phyloP scores from a whole-genome alignment of 495 filamentous ascomycete species.

The Hyaloscypha bicolor region DNA sequence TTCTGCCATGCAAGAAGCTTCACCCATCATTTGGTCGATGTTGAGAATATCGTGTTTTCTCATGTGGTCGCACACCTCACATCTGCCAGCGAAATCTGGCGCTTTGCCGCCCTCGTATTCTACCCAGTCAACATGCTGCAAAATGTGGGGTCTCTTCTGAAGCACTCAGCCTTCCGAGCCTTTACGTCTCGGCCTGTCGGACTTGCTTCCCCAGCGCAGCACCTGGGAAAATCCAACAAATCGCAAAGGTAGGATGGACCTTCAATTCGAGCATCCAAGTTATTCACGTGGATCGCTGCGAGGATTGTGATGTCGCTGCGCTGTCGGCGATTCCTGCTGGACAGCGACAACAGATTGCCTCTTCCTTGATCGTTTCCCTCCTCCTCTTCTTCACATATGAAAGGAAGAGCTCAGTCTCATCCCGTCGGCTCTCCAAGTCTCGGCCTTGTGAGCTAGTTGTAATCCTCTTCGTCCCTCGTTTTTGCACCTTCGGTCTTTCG shows the following conservation, averaged over 20 bases:
- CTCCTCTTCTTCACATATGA: not conserved
- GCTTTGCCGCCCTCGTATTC: not conserved
- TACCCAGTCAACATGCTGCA: not conserved
- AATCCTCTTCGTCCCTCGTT: not conserved
- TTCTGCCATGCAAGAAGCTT: not conserved
- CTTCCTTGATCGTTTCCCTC: not conserved
- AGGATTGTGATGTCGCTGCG: not conserved
- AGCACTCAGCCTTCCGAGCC: not conserved
- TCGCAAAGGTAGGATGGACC: not conserved
- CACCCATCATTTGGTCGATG: not conserved
- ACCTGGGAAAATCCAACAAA: not conserved
- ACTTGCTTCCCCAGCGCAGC: not conserved
- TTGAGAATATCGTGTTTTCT: not conserved
- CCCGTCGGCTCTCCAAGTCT: not conserved
- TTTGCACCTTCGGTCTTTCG: slow-evolving; percentile 4
- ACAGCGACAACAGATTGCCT: not conserved
- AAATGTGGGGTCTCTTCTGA: not conserved
- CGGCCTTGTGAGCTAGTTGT: not conserved
- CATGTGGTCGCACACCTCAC: not conserved
- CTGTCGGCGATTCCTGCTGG: not conserved
- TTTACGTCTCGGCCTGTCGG: not conserved
- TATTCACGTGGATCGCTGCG: not conserved
- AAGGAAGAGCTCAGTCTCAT: not conserved
- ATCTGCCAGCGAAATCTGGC: not conserved
- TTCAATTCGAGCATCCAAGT: not conserved